Conservation (phyloP, 2,329 filamentous ascomycete genomes). For the Amesomyces nigricolor region DNA sequence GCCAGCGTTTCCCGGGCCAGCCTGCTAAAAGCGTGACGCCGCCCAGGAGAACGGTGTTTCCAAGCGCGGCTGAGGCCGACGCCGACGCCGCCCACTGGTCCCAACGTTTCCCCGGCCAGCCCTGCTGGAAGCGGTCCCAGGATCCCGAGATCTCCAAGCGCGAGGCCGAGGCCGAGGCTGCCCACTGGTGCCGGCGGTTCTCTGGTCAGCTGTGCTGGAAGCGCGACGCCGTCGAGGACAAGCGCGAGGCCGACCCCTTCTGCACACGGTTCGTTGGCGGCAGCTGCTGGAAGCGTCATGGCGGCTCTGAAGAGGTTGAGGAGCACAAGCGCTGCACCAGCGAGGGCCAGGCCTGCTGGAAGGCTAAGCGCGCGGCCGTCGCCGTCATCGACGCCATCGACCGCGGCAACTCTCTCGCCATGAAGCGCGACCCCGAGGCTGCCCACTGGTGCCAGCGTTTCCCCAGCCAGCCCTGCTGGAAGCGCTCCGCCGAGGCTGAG, state of each 20-base stretch:
- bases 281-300: slow-evolving; percentile 34
- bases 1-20: slow-evolving; percentile 34
- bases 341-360: slow-evolving; percentile 39
- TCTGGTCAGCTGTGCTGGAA: neutral
- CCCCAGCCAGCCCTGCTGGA: slow-evolving; percentile 37
- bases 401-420: slow-evolving; percentile 23
- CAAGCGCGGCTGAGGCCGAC: neutral
- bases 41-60: neutral
- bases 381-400: slow-evolving; percentile 31
- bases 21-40: slow-evolving; percentile 30
- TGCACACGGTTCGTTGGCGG: slow-evolving; percentile 33
- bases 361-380: slow-evolving; percentile 38
- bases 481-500: slow-evolving; percentile 29
- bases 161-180: neutral
- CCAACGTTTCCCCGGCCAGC: slow-evolving; percentile 32
- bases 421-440: slow-evolving; percentile 24
- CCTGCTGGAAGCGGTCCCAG: slow-evolving; percentile 34
- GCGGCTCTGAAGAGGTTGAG: slow-evolving; percentile 20
- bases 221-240: slow-evolving; percentile 9
- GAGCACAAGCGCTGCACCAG: slow-evolving; percentile 23
- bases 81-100: slow-evolving; percentile 28
- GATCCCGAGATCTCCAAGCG: slow-evolving; percentile 9
- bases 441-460: slow-evolving; percentile 31
- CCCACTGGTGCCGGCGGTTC: no score
- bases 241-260: slow-evolving; percentile 23